Evolutionary conservation across 129 eudicot genomes (phyloP), one percentile per base, ranked within the genome.

Genomic region (Escallonia rubra): DNA sequence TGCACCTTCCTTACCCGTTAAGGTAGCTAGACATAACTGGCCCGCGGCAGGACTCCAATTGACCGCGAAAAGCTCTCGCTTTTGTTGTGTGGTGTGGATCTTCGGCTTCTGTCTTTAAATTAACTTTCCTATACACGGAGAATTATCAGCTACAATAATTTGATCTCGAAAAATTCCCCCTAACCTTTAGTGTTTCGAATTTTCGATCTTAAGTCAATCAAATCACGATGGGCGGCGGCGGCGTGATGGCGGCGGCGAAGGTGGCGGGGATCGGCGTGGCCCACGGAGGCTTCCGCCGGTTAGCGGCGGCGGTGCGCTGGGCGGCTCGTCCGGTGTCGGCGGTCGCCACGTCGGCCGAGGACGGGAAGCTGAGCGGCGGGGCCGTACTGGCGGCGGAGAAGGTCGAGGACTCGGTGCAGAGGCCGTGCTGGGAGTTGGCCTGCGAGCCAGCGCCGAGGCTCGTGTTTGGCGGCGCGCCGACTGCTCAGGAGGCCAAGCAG

Each of bases 171-270:
- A 23, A 23, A 23, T 23, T 23, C 34, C 34, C 55, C 3, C 55
- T 50, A 2, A 10, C 10, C 55, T 50, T 50, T 50, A 50, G 55
- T 11, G 55, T 50, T 50, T 50, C 55, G 10, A 47, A 47, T 47
- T 5, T 47, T 23, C 51, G 10, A 5, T 47, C 10, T 50, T n/a
- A 50, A 8, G 10, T 50, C 11, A 3, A 6, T n/a, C 34, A 23
- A 9, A 8, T 50, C 55, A 50, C 10, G 0, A 88, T 90, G 96
- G 96, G 96, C 23, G 96, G 96, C 59, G 96, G 95, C n/a, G 81
- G 70, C 43, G 82, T 78, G 61, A 77, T 90, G 44, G 89, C 97
- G 16, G 95, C 85, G 44, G 85, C 91, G 41, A 86, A 81, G 73
- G 81, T 64, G 9, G 86, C 87, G 48, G 97, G 97, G 11, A 13